Evolutionary conservation across 2,329 filamentous ascomycete genomes (phyloP), one percentile per base, ranked within the genome.

Genomic region (Diaporthe aspalathi): DNA sequence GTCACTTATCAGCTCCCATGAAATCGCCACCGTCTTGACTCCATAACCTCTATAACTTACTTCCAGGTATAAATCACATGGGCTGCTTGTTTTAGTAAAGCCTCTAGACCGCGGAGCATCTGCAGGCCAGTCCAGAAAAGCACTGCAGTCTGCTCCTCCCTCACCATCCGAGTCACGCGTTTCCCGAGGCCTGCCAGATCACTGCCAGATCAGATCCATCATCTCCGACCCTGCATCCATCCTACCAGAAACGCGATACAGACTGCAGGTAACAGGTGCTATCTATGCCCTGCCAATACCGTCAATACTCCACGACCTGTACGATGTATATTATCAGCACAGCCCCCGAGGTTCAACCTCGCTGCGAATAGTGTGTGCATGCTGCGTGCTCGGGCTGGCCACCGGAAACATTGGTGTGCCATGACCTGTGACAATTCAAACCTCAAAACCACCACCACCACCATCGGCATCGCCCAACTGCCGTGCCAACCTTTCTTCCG

Each of bases 181-280:
- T 49, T 22, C 49, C 43, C 60, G 20, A 20, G 60, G 27, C 35
- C 43, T 63, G 60, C 60, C 43, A 63, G 43, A 63, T 63, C 60
- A 63, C 60, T 63, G 60, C 60, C 60, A 63, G 60, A 63, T 63
- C 60, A 49, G 60, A 63, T 63, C 27, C 60, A 63, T 63, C 43
- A 63, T 63, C 43, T 63, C 60, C 60, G 60, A 49, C 17, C 60
- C 60, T 63, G 60, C 43, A 63, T 47, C 43, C 40, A 63, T 47
- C 57, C 24, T 63, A 47, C 60, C 29, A 22, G 27, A 22, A 60
- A 32, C 40, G 3, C 57, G 40, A 20, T 40, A 8, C 57, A 47
- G 43, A 24, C 45, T 63, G 60, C 60, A 49, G 20, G 60, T 14
- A 49, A 29, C 60, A 63, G 43, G 24, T 62, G 24, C 56, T 43